Base-by-base conservation (phyloP, 768 basidiomycete genomes). In the Phanerodontia chrysosporium region DNA sequence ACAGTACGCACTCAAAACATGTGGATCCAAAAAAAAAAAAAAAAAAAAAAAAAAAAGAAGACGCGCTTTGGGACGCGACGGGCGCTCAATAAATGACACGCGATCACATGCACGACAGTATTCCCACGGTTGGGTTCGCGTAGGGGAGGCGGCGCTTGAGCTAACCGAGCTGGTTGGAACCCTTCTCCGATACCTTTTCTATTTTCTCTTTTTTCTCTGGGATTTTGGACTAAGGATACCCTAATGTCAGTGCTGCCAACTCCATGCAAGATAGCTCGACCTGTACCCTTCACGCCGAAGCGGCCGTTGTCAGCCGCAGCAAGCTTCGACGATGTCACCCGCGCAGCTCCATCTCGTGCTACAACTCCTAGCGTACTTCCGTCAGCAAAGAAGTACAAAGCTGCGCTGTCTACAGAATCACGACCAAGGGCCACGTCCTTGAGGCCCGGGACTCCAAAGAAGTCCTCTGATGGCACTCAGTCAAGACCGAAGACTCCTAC, bases 351-450 rank as follows among this genome's bases (percentile, higher is more conserved):
- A n/a, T 63, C 75, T 12, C 52, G 52, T 25, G 16, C 52, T 44
- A 70, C 73, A 2, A 76, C 75, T 0, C 71, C 75, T 12, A 74
- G 73, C 52, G 54, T 72, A n/a, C 65, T 30, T 21, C 80, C 83
- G 12, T 48, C 56, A 2, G 32, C 80, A 65, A 88, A 85, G 76
- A 86, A 86, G 68, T 88, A 86, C 74, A 89, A 86, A 66, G 83
- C 87, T 0, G 66, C 82, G 0, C 70, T 89, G 16, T 86, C 86
- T 1, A 62, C 71, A 7, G 79, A 80, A 59, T 75, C 77, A 9
- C 70, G 67, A 8, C 49, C 65, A 0, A 64, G 66, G 7, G 45
- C 60, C 28, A 59, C 39, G 0, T 56, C 55, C 45, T 64, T 61
- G 1, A 56, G 58, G 27, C 57, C 64, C 6, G 67, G 72, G 14